phyloP scores from a whole-genome alignment of 2,329 filamentous ascomycete genomes.

The Stromatinia cepivora region DNA sequence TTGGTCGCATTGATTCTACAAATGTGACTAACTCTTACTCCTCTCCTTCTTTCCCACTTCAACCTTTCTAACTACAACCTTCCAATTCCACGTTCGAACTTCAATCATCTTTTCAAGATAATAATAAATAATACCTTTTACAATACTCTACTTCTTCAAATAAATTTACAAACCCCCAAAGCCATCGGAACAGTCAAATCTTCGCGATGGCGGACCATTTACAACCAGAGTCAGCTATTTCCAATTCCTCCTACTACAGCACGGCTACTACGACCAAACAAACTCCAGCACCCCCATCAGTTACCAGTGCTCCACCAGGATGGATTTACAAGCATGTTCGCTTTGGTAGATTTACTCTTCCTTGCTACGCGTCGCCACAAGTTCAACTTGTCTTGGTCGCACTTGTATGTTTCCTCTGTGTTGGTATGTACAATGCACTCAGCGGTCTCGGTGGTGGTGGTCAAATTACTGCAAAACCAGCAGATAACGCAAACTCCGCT shows the following conservation, averaged over 20 bases:
- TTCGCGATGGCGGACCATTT: slow-evolving; percentile 12
- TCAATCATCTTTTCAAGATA: not conserved
- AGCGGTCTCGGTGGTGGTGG: slow-evolving; percentile 62
- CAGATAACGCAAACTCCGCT: slow-evolving; percentile 44
- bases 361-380: slow-evolving; percentile 73
- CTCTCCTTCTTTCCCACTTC: not conserved
- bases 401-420: slow-evolving; percentile 67
- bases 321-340: slow-evolving; percentile 17
- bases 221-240: slow-evolving; percentile 11
- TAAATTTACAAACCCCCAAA: not conserved
- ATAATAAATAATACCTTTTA: not conserved
- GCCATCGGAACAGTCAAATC: not conserved
- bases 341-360: slow-evolving; percentile 50
- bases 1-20: no score
- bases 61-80: not conserved
- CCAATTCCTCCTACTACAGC: slow-evolving; percentile 16
- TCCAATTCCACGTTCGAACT: not conserved
- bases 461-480: slow-evolving; percentile 48
- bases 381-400: slow-evolving; percentile 69
- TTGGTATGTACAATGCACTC: slow-evolving; percentile 69
- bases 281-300: not conserved
- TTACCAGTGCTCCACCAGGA: slow-evolving; percentile 12
- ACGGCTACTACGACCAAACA: not conserved
- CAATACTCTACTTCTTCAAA: not conserved
- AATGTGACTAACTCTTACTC: not conserved